A percentile compares a stretch with the other conserved stretches of the same genome.
phyloP scores from a whole-genome alignment of 371 early-diverging fungal genomes.

The Smittium culicis region DNA sequence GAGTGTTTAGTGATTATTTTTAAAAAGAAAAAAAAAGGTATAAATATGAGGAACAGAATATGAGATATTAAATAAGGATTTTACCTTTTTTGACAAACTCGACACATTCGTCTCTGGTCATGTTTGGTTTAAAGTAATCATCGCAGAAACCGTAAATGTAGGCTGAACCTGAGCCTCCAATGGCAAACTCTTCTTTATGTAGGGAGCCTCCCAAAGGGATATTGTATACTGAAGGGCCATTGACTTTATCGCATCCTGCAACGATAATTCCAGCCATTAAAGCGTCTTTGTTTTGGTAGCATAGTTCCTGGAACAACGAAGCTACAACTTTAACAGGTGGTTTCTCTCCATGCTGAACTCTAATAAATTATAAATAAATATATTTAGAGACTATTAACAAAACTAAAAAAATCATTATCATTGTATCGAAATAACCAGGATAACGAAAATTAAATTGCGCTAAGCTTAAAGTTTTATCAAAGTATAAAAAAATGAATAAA shows the following conservation, averaged over 20 bases:
- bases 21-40: background rate
- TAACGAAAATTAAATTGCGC: background rate
- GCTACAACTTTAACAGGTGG: conserved; percentile 90
- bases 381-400: no score
- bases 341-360: conserved; percentile 67
- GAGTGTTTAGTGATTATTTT: background rate
- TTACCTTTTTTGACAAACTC: conserved; percentile 89
- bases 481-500: background rate
- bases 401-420: no score
- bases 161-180: conserved; percentile 96
- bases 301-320: conserved; percentile 79
- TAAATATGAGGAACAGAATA: background rate
- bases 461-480: no score
- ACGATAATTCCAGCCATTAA: conserved; percentile 97
- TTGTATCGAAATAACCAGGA: no score
- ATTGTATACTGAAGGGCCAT: conserved; percentile 86
- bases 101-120: conserved; percentile 84
- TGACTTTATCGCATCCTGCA: conserved; percentile 93
- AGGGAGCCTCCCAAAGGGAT: conserved; percentile 93
- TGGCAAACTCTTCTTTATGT: conserved; percentile 83
- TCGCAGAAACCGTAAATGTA: conserved; percentile 99
- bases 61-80: conserved; percentile 16
- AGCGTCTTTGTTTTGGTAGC: conserved; percentile 86
- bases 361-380: conserved; percentile 23
- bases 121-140: conserved; percentile 61